Evolutionary conservation across 164 flowering plant genomes (phyloP).

Genomic region (Vitis amurensis): DNA sequence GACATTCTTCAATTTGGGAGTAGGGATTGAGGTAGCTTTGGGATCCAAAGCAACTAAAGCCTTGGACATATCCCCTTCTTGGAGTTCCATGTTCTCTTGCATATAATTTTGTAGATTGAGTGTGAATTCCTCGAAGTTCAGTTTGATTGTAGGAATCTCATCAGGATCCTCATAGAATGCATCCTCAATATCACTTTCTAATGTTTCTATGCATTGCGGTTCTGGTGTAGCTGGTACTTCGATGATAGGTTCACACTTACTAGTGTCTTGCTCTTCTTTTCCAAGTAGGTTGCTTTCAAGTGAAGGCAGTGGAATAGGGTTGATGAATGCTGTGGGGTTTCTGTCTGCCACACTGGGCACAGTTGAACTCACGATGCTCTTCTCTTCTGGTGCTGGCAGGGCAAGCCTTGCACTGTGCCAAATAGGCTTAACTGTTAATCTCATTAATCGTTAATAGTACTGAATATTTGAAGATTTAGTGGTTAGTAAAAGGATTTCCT

Average conservation of each 20-base stretch:
- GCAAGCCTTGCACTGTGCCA: slow-evolving; percentile 86
- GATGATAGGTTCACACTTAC: slow-evolving; percentile 48
- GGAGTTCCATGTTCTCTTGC: slow-evolving; percentile 58
- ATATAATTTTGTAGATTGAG: slow-evolving; percentile 59
- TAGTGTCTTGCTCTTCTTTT: not conserved
- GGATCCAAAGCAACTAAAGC: slow-evolving; percentile 46
- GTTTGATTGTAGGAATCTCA: slow-evolving; percentile 86
- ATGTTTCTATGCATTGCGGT: slow-evolving; percentile 40
- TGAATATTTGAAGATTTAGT: not conserved
- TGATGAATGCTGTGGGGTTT: slow-evolving; percentile 16
- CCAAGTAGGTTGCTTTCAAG: slow-evolving; percentile 13
- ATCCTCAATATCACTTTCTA: slow-evolving; percentile 75
- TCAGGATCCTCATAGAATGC: slow-evolving; percentile 65
- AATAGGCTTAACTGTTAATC: slow-evolving; percentile 13
- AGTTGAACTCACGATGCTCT: slow-evolving; percentile 47
- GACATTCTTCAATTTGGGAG: slow-evolving; percentile 47
- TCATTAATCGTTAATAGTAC: not conserved
- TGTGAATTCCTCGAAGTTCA: slow-evolving; percentile 64
- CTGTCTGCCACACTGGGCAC: slow-evolving; percentile 28
- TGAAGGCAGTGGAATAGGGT: slow-evolving; percentile 31
- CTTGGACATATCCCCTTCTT: slow-evolving; percentile 70
- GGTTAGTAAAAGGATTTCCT: not conserved
- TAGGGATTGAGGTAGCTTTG: slow-evolving; percentile 34
- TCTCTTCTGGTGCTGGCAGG: slow-evolving; percentile 86
- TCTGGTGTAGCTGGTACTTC: slow-evolving; percentile 84